Base-by-base conservation (phyloP, 1,139 yeast species). In the Diutina sp. region DNA sequence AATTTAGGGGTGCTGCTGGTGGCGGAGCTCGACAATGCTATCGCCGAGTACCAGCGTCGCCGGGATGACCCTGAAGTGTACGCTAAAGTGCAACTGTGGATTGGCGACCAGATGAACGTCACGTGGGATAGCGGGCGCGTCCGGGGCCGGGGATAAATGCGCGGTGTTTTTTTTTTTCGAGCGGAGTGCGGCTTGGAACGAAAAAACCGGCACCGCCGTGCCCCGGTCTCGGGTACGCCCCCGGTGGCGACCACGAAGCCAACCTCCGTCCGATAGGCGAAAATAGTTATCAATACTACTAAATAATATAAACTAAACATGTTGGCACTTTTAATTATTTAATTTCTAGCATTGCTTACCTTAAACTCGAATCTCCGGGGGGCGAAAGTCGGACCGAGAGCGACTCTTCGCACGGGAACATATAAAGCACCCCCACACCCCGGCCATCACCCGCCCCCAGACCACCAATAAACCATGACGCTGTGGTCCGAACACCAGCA, bases 1-100 rank as follows among this genome's bases (percentile, higher is more conserved):
- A 95, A 90, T 4, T 70, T 90, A 57, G 97, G 97, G 0, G 84
- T 87, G 8, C 81, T 89, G 46, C 79, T 70, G 41, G 65, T 84
- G 3, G 67, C 67, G 3, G 97, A 90, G 65, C 76, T 90, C 57
- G 69, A 80, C 35, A 73, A 70, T 51, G 95, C 96, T 11, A 69
- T 87, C n/a, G 64, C 66, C 0, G 82, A 79, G 61, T 87, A 80
- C 65, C 74, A 82, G 74, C 64, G 64, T 14, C 83, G 84, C n/a
- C 65, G 70, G 55, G 61, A 67, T 29, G 67, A 72, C 55, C 69
- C 70, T 6, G 64, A 67, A 5, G 58, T 69, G 11, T 71, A 69
- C 52, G 72, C 65, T 4, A 57, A 63, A 1, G 55, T 47, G 4
- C 51, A 47, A n/a, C 3, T 5, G 30, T 47, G 51, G 51, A 47